Evolutionary conservation across 306 rosid species (phyloP).

Genomic region (Rubus idaeus): DNA sequence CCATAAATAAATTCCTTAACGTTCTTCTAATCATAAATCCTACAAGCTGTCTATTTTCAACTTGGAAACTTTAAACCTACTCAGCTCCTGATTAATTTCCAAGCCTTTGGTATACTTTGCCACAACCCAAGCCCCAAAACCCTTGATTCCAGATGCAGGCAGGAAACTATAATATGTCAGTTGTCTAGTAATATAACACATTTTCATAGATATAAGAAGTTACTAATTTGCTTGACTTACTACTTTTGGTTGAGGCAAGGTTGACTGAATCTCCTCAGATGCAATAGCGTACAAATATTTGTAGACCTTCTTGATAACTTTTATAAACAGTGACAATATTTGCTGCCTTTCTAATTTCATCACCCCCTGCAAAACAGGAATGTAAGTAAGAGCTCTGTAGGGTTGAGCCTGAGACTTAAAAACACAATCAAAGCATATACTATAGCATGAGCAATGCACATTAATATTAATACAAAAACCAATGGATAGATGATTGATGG

Average conservation of each 20-base stretch:
- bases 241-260: conserved; percentile 72
- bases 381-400: background rate
- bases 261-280: conserved; percentile 69
- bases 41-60: background rate
- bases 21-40: background rate
- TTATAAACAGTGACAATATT: conserved; percentile 78
- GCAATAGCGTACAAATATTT: conserved; percentile 56
- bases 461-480: background rate
- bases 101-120: background rate
- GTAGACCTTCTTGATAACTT: conserved; percentile 76
- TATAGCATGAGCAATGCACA: background rate
- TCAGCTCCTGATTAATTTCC: background rate
- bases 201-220: background rate
- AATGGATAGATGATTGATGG: background rate
- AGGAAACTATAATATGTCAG: background rate
- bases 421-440: conserved; percentile 9
- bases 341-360: conserved; percentile 69
- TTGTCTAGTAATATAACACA: background rate
- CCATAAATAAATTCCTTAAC: background rate
- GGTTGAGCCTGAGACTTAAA: background rate
- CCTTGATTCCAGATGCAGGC: background rate
- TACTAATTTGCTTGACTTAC: conserved; percentile 37
- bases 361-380: conserved; percentile 53
- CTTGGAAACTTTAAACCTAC: background rate
- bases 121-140: background rate